phyloP scores from a whole-genome alignment of 441 rosid genomes.

The Gossypium davidsonii region DNA sequence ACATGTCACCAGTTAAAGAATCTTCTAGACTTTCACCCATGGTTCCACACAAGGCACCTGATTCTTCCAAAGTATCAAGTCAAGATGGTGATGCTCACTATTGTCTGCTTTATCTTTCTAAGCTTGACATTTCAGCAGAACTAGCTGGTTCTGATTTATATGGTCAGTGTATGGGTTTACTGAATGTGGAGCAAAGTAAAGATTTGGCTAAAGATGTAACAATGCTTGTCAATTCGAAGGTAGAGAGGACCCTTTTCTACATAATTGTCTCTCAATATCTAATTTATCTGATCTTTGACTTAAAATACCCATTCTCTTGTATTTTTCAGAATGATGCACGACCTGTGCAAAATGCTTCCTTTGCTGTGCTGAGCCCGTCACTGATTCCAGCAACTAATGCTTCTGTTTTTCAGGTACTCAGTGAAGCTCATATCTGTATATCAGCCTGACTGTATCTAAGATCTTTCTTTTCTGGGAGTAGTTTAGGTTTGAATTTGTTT shows the following conservation, averaged over 20 bases:
- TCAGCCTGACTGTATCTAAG: not conserved
- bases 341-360: slow-evolving; percentile 44
- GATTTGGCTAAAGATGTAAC: slow-evolving; percentile 36
- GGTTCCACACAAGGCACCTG: slow-evolving; percentile 23
- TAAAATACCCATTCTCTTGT: not conserved
- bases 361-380: slow-evolving; percentile 35
- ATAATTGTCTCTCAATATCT: not conserved
- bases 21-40: slow-evolving; percentile 30
- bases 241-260: slow-evolving; percentile 18
- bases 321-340: slow-evolving; percentile 63
- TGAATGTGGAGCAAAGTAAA: slow-evolving; percentile 32
- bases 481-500: not conserved
- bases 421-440: not conserved
- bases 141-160: slow-evolving; percentile 65
- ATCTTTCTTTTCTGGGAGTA: not conserved
- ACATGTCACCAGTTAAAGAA: slow-evolving; percentile 43
- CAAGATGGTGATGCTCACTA: slow-evolving; percentile 21
- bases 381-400: slow-evolving; percentile 50
- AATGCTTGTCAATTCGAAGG: slow-evolving; percentile 61
- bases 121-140: slow-evolving; percentile 76
- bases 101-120: slow-evolving; percentile 29
- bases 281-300: slow-evolving; percentile 7
- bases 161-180: slow-evolving; percentile 37
- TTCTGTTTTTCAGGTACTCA: slow-evolving; percentile 69
- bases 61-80: slow-evolving; percentile 30